Conservation (phyloP, 169 alveolate genomes). For the Eimeria maxima region DNA sequence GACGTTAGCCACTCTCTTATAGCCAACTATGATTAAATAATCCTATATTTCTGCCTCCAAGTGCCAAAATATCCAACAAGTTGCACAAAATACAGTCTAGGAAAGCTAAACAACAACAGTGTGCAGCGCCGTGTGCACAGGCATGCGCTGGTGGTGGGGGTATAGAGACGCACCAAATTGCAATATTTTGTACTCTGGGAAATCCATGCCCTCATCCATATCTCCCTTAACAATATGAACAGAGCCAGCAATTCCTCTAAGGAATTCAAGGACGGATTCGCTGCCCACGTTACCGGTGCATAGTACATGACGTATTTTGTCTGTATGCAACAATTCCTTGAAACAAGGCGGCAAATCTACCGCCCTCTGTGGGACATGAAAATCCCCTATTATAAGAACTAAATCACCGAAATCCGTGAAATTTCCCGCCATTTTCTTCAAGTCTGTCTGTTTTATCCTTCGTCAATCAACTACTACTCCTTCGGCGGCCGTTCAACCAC, state of each 20-base stretch:
- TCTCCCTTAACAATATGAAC: constrained; percentile 96
- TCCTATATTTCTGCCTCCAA: not conserved
- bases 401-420: constrained; percentile 86
- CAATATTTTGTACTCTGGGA: constrained; percentile 95
- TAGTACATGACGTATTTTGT: constrained; percentile 91
- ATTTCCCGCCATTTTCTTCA: constrained; percentile 74
- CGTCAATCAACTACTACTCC: not conserved
- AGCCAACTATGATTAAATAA: not conserved
- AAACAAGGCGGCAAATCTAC: constrained; percentile 94
- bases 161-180: constrained; percentile 83
- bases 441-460: not conserved
- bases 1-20: not conserved
- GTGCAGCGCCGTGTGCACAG: not conserved
- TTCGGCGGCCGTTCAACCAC: not conserved
- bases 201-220: constrained; percentile 89
- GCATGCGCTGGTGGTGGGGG: not conserved
- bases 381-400: constrained; percentile 95
- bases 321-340: constrained; percentile 93
- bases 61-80: not conserved
- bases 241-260: constrained; percentile 91
- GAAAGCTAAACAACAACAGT: not conserved
- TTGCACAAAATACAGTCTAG: not conserved
- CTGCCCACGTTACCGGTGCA: constrained; percentile 94
- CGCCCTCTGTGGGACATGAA: constrained; percentile 96
- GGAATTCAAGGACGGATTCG: constrained; percentile 94